A percentile compares a stretch with the other conserved stretches of the same genome.
phyloP scores from a whole-genome alignment of 148 eudicot genomes.

The Pharnaceum exiguum region DNA sequence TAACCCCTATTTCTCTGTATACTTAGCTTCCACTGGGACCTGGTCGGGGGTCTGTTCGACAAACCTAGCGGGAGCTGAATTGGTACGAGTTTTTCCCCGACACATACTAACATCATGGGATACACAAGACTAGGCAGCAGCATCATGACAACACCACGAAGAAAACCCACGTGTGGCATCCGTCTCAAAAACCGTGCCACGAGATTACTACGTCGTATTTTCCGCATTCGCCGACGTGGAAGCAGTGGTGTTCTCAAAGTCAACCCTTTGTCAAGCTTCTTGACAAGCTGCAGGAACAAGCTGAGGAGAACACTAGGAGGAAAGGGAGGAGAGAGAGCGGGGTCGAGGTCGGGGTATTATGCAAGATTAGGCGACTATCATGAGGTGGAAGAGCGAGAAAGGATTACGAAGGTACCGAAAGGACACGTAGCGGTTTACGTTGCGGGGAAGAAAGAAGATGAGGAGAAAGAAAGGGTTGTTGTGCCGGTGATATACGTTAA shows the following conservation, averaged over 20 bases:
- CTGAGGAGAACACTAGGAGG: too few species aligned
- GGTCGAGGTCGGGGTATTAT: slow-evolving; percentile 13
- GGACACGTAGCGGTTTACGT: slow-evolving; percentile 51
- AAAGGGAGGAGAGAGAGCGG: too few species aligned
- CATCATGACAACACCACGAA: neutral
- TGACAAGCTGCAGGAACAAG: neutral
- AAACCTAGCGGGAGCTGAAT: too few species aligned
- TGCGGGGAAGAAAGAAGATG: slow-evolving; percentile 31
- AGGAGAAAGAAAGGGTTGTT: slow-evolving; percentile 21
- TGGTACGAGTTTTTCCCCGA: too few species aligned
- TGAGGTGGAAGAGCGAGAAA: slow-evolving; percentile 20
- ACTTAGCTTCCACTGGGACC: too few species aligned
- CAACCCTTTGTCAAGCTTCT: neutral
- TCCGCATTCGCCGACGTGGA: neutral
- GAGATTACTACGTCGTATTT: neutral
- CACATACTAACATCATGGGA: neutral
- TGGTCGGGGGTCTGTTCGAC: too few species aligned
- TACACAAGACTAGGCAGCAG: neutral
- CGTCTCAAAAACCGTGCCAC: slow-evolving; percentile 10
- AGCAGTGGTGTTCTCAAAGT: neutral
- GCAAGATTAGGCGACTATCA: too few species aligned
- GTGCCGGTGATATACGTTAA: slow-evolving; percentile 49
- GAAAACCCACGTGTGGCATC: slow-evolving; percentile 10
- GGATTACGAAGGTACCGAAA: slow-evolving; percentile 31
- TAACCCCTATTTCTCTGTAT: too few species aligned